Evolutionary conservation across 768 basidiomycete species (phyloP), one percentile per base, ranked within the genome.

Genomic region (Lentinula boryana): DNA sequence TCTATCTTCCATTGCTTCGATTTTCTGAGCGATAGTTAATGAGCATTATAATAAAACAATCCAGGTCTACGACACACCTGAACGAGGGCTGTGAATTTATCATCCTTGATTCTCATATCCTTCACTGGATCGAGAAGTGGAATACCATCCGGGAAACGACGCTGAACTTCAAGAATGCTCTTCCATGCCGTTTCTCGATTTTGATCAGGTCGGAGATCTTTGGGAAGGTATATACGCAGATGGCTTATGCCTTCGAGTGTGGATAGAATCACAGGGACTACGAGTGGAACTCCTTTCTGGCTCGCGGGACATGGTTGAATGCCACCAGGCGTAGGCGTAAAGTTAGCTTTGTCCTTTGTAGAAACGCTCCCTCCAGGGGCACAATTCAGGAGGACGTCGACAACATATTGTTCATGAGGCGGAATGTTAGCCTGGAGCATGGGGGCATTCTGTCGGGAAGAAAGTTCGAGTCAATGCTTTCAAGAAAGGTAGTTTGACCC

Each of bases 71-170:
- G 15, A 69, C 74, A 46, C 60, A 94, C 95, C 75, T 91, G 84
- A 58, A 98, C 82, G 0, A 98, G 81, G 52, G 86, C 84, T 68
- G 84, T 84, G 76, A 99, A 99, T 66, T 91, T 93, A 38, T 92
- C 91, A 66, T 98, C 97, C 61, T 89, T 93, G 71, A 99, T 97
- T 9, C 86, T 88, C 94, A 98, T 95, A 70, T 98, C 93, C 68
- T 91, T 81, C 32, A 98, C 78, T 0, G 97, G 97, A 69, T 98
- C 97, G 10, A 99, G 79, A 7, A 95, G 74, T 0, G 90, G 76
- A 59, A 98, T 85, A 1, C 94, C 95, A 50, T 93, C 84, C 0
- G 94, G 91, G 75, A 95, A 95, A 53, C 95, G 83, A 60, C 87
- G 82, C 62, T 95, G 87, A n/a, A 97, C 92, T 71, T 98, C 96